Evolutionary conservation across 2,329 filamentous ascomycete species (phyloP).

Genomic region (Didymella segeticola): DNA sequence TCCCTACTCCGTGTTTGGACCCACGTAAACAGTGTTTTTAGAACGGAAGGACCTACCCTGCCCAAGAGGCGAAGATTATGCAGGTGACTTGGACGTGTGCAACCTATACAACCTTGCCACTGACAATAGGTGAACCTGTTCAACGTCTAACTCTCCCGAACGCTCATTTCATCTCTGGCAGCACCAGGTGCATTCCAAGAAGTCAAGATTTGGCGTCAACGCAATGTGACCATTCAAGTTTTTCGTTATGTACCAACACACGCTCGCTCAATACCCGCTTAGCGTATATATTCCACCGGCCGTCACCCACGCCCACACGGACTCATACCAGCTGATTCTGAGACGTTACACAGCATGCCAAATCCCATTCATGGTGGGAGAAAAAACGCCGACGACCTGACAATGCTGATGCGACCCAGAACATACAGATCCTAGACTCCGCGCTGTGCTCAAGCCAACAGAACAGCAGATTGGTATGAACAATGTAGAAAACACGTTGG

Average conservation of each 20-base stretch:
- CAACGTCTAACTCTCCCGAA: neutral
- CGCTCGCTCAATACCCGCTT: neutral
- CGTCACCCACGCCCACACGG: neutral
- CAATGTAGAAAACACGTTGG: neutral
- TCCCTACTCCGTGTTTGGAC: too few species aligned
- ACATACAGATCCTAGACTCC: conserved; percentile 21
- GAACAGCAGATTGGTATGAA: conserved; percentile 12
- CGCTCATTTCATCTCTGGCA: neutral
- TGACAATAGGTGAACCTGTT: too few species aligned
- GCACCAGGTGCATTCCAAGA: neutral
- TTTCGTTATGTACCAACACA: conserved; percentile 7
- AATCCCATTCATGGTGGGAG: neutral
- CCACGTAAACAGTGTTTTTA: too few species aligned
- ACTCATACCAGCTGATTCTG: neutral
- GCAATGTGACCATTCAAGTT: conserved; percentile 10
- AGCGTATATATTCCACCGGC: neutral
- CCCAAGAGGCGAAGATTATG: too few species aligned
- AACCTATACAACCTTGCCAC: too few species aligned
- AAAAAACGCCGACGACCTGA: conserved; percentile 9
- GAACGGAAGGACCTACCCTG: too few species aligned
- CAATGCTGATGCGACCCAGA: conserved; percentile 15
- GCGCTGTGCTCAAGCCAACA: conserved; percentile 22
- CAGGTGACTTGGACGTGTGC: neutral
- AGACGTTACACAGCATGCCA: neutral
- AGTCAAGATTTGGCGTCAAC: conserved; percentile 2